Conservation (phyloP, 164 flowering plant species). For the Houttuynia cordata region DNA sequence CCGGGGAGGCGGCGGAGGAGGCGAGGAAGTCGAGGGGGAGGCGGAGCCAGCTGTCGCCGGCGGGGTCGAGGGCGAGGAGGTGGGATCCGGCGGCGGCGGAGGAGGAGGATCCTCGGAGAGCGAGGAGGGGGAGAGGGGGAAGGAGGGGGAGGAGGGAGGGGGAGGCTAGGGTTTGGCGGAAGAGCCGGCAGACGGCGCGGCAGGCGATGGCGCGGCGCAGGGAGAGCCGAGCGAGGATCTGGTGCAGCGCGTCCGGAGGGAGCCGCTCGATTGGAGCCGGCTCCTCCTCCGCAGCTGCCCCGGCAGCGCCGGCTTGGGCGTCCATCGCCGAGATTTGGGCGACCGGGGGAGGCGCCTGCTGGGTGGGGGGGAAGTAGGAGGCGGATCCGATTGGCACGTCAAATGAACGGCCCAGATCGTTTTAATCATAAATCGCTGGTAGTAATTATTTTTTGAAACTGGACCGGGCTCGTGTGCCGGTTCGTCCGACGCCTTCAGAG, state of each 20-base stretch:
- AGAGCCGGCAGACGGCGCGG: conserved; percentile 51
- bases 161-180: conserved; percentile 47
- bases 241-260: conserved; percentile 63
- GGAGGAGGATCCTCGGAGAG: conserved; percentile 36
- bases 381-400: no score
- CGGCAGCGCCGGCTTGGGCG: not conserved
- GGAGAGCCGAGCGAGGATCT: conserved; percentile 62
- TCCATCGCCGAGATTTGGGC: no score
- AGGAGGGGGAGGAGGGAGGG: conserved; percentile 34
- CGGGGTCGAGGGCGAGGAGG: conserved; percentile 52
- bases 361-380: no score
- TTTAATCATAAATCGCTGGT: no score
- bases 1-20: conserved; percentile 21
- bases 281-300: not conserved
- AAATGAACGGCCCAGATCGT: no score
- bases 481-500: no score
- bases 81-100: conserved; percentile 34
- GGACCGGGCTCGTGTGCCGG: no score
- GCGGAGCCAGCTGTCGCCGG: conserved; percentile 32
- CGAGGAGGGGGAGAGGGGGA: conserved; percentile 28
- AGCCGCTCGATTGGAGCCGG: conserved; percentile 15
- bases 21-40: conserved; percentile 59
- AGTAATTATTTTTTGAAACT: no score
- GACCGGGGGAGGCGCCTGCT: no score
- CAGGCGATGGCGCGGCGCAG: conserved; percentile 59